Conservation (phyloP, 2,329 filamentous ascomycete species). For the Penicillium sp. region DNA sequence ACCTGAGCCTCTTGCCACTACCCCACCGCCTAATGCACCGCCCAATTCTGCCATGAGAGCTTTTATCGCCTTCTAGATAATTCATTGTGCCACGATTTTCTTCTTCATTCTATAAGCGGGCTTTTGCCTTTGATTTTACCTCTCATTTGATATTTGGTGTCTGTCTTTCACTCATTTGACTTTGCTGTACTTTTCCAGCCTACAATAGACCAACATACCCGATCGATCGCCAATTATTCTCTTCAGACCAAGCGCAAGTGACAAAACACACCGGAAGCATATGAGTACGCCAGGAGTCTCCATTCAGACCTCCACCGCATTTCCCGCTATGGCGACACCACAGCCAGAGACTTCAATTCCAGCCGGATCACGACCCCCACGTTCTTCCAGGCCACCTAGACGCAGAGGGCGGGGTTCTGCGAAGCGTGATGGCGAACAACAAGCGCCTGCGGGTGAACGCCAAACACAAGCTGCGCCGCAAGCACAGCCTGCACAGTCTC, state of each 20-base stretch:
- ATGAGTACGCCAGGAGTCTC: background rate
- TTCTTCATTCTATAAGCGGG: background rate
- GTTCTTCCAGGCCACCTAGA: slow-evolving; percentile 18
- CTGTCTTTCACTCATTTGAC: background rate
- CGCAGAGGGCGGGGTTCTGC: slow-evolving; percentile 32
- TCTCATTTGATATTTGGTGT: background rate
- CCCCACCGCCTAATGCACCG: slow-evolving; percentile 18
- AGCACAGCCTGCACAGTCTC: slow-evolving; percentile 6
- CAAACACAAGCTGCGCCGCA: background rate
- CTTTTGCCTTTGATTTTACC: background rate
- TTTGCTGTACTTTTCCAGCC: background rate
- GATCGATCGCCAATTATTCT: background rate
- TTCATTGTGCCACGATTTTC: slow-evolving; percentile 10
- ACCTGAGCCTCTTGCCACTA: background rate
- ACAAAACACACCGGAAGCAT: background rate
- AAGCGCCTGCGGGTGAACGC: slow-evolving; percentile 7
- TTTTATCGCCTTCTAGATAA: slow-evolving; percentile 18
- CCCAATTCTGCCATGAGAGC: slow-evolving; percentile 20
- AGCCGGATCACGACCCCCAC: slow-evolving; percentile 11
- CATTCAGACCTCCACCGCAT: background rate
- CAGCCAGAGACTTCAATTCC: background rate
- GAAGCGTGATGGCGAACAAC: slow-evolving; percentile 24
- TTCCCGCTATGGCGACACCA: slow-evolving; percentile 11
- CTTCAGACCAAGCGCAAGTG: background rate
- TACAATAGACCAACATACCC: background rate